Conservation (phyloP, 495 filamentous ascomycete species). For the Bryoglossum gracile region DNA sequence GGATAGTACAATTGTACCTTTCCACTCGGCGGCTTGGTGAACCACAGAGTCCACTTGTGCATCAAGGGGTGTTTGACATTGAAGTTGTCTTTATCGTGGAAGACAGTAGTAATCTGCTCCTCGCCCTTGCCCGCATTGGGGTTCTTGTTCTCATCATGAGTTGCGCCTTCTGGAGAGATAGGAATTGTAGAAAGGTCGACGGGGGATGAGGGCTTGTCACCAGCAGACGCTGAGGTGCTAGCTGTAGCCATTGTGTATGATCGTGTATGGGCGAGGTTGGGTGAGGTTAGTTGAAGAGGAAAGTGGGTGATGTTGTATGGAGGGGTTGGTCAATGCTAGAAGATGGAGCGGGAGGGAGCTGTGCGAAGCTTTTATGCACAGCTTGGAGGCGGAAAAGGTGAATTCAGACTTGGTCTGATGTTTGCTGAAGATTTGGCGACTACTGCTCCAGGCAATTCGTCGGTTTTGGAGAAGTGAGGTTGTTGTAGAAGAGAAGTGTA, state of each 20-base stretch:
- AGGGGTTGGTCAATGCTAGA: not conserved
- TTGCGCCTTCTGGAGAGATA: constrained; percentile 57
- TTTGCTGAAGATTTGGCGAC: constrained; percentile 4
- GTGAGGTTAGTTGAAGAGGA: not conserved
- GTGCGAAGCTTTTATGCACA: no score
- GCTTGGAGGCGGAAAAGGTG: no score
- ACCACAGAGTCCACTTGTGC: constrained; percentile 97
- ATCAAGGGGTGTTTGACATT: constrained; percentile 97
- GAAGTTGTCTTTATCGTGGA: constrained; percentile 96
- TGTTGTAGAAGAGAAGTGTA: not conserved
- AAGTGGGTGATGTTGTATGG: not conserved
- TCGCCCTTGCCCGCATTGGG: constrained; percentile 28
- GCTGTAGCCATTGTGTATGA: constrained; percentile 7
- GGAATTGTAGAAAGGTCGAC: constrained; percentile 61
- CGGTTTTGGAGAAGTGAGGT: constrained; percentile 3
- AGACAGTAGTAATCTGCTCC: constrained; percentile 73
- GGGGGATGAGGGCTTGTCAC: constrained; percentile 27
- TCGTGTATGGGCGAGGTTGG: not conserved
- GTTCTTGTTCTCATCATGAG: constrained; percentile 29
- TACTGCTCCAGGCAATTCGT: constrained; percentile 25
- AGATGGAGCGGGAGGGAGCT: constrained; percentile 4
- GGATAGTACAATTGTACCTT: no score
- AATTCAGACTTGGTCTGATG: not conserved
- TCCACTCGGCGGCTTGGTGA: constrained; percentile 95
- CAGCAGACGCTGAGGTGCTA: constrained; percentile 30